Conservation (phyloP, 306 rosid species). For the Acacia confusa region DNA sequence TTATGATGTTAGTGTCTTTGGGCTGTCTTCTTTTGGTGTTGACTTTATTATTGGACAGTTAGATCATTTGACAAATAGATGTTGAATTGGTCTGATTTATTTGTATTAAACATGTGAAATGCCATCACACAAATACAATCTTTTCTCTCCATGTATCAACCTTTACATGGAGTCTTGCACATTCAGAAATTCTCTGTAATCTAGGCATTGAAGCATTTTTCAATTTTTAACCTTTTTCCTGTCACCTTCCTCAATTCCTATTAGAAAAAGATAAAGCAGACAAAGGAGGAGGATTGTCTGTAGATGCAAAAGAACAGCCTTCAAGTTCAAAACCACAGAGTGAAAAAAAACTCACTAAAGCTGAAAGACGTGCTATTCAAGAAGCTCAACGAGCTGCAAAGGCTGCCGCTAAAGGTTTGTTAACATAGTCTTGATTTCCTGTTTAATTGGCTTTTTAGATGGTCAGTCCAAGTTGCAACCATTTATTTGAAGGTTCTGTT, state of each 20-base stretch:
- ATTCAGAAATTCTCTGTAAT: neutral
- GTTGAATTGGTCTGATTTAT: constrained; percentile 2
- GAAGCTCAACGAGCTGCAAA: constrained; percentile 69
- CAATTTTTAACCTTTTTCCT: neutral
- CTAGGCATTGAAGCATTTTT: constrained; percentile 13
- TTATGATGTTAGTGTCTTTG: neutral
- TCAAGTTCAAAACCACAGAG: constrained; percentile 43
- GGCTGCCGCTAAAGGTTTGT: constrained; percentile 56
- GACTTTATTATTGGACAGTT: neutral
- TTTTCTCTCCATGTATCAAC: neutral
- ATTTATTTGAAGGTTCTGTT: constrained; percentile 13
- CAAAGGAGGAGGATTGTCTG: constrained; percentile 41
- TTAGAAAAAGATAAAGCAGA: constrained; percentile 43
- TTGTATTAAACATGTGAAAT: constrained; percentile 10
- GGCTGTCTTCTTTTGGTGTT: neutral
- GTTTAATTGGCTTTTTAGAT: constrained; percentile 15
- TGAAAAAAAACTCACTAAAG: constrained; percentile 53
- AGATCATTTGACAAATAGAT: neutral
- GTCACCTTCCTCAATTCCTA: neutral
- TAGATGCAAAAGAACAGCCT: constrained; percentile 42
- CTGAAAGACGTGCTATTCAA: constrained; percentile 66
- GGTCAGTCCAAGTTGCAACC: constrained; percentile 23
- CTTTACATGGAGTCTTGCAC: neutral
- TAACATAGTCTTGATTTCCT: neutral
- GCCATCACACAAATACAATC: neutral